Evolutionary conservation across 2,329 filamentous ascomycete species (phyloP).

Genomic region (Phyllosticta citribraziliensis): DNA sequence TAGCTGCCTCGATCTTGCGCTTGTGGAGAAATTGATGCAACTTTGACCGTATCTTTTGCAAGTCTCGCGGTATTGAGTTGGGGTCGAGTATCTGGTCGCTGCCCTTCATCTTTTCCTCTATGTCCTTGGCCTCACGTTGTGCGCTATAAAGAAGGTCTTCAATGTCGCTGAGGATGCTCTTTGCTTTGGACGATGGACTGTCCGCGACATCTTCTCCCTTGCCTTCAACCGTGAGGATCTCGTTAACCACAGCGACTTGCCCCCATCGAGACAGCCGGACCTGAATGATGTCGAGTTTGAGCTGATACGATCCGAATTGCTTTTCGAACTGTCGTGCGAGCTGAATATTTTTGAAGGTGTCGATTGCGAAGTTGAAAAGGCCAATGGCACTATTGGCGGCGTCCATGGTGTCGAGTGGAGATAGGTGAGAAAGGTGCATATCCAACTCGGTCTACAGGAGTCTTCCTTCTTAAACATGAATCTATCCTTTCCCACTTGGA

Average conservation of each 20-base stretch:
- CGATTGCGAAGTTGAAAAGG: constrained; percentile 1
- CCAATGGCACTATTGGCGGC: not conserved
- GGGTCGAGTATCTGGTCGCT: not conserved
- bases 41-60: not conserved
- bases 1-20: not conserved
- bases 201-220: not conserved
- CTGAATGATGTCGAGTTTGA: not conserved
- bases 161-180: not conserved
- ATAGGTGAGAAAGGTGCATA: not conserved
- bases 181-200: not conserved
- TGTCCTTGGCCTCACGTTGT: not conserved
- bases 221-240: not conserved
- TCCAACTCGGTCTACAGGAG: not conserved
- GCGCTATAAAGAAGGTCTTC: not conserved
- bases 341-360: not conserved
- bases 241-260: not conserved
- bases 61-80: not conserved
- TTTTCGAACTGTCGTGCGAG: not conserved
- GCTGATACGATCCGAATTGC: not conserved
- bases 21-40: not conserved
- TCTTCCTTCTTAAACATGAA: not conserved
- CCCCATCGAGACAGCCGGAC: constrained; percentile 1
- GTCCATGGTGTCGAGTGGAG: not conserved
- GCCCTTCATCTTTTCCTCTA: not conserved
- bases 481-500: not conserved